phyloP scores from a whole-genome alignment of 306 rosid species.

The Inga laurina region DNA sequence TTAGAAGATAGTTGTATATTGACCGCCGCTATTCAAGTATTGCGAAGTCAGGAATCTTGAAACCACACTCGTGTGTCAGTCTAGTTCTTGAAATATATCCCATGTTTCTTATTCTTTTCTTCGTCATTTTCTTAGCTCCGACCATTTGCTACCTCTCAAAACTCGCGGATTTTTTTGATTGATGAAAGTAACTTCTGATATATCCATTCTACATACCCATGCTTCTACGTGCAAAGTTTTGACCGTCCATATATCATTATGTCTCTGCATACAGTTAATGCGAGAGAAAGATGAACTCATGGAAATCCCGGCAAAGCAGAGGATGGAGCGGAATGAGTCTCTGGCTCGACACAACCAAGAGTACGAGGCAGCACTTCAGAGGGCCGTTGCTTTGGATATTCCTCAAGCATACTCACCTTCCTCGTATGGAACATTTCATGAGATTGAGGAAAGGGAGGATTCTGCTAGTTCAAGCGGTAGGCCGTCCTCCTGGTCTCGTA shows the following conservation, averaged over 20 bases:
- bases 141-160: neutral
- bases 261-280: conserved; percentile 63
- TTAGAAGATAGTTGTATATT: neutral
- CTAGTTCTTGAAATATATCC: conserved; percentile 7
- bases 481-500: conserved; percentile 28
- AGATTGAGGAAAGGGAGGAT: conserved; percentile 58
- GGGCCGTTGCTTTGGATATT: conserved; percentile 74
- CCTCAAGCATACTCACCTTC: conserved; percentile 70
- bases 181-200: neutral
- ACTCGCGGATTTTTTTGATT: neutral
- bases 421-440: conserved; percentile 76
- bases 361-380: conserved; percentile 74
- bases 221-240: neutral
- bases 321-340: conserved; percentile 68
- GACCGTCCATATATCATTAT: neutral
- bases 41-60: neutral
- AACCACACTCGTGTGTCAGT: neutral
- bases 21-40: neutral
- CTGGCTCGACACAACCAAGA: conserved; percentile 68
- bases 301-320: conserved; percentile 73
- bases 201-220: neutral
- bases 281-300: conserved; percentile 51
- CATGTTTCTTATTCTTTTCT: neutral
- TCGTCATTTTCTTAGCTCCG: neutral
- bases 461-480: conserved; percentile 48